Percentiles rank a stretch among this genome's conserved stretches.
Conservation (phyloP, 768 basidiomycete genomes). For the Calocera cornea region DNA sequence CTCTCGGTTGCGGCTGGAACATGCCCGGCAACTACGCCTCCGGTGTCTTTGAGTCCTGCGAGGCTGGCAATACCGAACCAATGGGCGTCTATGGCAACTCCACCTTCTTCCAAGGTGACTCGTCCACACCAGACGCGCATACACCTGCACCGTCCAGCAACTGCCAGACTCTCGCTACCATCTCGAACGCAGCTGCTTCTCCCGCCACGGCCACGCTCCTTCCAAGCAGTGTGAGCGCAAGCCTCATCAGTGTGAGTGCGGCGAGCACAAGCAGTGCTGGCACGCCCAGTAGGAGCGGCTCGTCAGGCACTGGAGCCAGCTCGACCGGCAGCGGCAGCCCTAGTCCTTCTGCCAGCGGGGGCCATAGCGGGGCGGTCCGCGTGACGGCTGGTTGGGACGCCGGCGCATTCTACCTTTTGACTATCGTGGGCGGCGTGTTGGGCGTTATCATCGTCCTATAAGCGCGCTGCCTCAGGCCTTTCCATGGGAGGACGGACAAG, state of each 20-base stretch:
- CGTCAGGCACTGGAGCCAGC: not conserved
- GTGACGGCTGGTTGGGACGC: not conserved
- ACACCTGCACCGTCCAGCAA: conserved; percentile 23
- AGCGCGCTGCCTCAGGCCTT: not conserved
- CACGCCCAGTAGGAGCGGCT: not conserved
- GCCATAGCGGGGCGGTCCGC: not conserved
- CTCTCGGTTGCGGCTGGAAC: conserved; percentile 17
- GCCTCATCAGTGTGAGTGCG: not conserved
- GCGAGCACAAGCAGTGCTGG: not conserved
- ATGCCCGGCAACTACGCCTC: conserved; percentile 27
- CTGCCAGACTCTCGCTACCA: conserved; percentile 14
- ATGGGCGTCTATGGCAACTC: conserved; percentile 46
- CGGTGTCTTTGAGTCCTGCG: conserved; percentile 31
- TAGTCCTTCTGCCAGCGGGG: not conserved
- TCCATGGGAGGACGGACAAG: not conserved
- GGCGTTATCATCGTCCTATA: not conserved
- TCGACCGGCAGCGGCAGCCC: not conserved
- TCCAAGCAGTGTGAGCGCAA: not conserved
- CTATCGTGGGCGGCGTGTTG: not conserved
- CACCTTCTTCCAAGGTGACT: conserved; percentile 52
- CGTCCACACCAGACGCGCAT: conserved; percentile 41
- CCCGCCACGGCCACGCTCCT: not conserved
- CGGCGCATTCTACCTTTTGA: not conserved
- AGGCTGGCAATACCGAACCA: conserved; percentile 35
- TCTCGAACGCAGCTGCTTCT: not conserved